Base-by-base conservation (phyloP, 352 stramenopile species). In the Phytophthora brassicae region DNA sequence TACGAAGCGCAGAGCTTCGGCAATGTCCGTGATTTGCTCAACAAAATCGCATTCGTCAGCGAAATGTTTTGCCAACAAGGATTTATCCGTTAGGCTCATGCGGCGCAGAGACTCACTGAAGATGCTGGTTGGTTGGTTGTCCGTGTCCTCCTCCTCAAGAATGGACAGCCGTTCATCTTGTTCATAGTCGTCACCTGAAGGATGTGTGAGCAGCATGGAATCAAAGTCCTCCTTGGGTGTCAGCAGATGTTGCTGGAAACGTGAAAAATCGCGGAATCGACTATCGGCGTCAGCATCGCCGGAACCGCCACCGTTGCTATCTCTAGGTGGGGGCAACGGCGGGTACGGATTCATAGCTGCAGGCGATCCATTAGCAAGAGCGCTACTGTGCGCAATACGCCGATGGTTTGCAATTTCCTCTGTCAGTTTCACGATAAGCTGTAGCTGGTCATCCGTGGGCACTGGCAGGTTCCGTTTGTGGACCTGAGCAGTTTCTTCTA, bases 1-100 rank as follows among this genome's bases (percentile, higher is more conserved):
- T n/a, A 96, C 81, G 33, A 95, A 94, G 4, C 89, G 84, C 41
- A 97, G 60, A 2, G 74, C 70, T 49, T 96, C 88, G 0, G 88
- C 83, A 57, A 95, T 92, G 46, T 92, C 84, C 2, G 87, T 97
- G 45, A 96, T 90, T 52, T 94, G 86, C 68, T 96, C 75, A 7
- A 96, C 88, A 52, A 96, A 97, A 49, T 92, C 80, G 47, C 87
- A 93, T 59, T 96, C 86, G 44, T 93, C 86, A 11, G 78, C 81
- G 56, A 95, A 95, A 56, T 94, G 84, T 52, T 92, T 88, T 2
- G 84, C 85, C 23, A 95, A 59, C 9, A 94, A 70, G 2, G 78
- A 86, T 61, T 94, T 92, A 64, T 95, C 85, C 0, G 83, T 76
- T 12, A 88, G 72, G 58, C 84, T 95, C 81, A 93, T 88, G 3